Percentiles rank a stretch among this genome's conserved stretches.
Evolutionary conservation across 2,329 filamentous ascomycete genomes (phyloP).

Genomic region (Cordyceps fumosorosea): DNA sequence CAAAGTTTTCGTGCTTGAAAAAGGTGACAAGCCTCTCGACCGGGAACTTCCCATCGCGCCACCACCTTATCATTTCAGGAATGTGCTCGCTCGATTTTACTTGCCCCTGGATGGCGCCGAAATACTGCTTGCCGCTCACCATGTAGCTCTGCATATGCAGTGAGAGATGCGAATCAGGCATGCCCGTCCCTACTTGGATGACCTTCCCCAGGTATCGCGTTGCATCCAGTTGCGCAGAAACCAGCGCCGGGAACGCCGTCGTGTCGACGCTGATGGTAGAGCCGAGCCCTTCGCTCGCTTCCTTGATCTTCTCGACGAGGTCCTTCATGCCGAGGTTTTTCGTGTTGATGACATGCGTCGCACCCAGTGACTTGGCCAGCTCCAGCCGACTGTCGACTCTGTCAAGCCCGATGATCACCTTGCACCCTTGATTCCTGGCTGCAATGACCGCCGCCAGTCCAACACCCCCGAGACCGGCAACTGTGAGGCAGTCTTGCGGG

Average conservation of each 20-base stretch:
- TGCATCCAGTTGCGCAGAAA: conserved; percentile 35
- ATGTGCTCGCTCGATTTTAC: conserved; percentile 35
- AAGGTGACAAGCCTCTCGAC: conserved; percentile 27
- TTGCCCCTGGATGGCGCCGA: conserved; percentile 31
- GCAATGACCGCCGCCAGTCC: conserved; percentile 30
- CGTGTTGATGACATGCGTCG: conserved; percentile 26
- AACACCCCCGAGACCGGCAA: conserved; percentile 29
- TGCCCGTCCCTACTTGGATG: conserved; percentile 43
- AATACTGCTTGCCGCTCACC: conserved; percentile 39
- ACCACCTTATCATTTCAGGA: conserved; percentile 27
- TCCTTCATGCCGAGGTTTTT: conserved; percentile 18
- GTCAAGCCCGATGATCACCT: conserved; percentile 26
- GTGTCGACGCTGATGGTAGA: conserved; percentile 43
- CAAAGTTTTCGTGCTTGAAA: conserved; percentile 25
- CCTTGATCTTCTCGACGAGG: conserved; percentile 22
- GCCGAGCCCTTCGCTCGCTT: conserved; percentile 39
- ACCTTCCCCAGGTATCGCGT: conserved; percentile 40
- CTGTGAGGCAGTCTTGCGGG: conserved; percentile 21
- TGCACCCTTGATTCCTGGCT: conserved; percentile 21
- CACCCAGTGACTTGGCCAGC: conserved; percentile 26
- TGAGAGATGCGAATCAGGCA: conserved; percentile 33
- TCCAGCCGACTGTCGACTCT: conserved; percentile 21
- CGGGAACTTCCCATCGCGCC: conserved; percentile 27
- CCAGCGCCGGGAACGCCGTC: conserved; percentile 34
- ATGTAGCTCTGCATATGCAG: conserved; percentile 40